Evolutionary conservation across 1,139 yeast species (phyloP), one percentile per base, ranked within the genome.

Genomic region (Hyphopichia burtonii): DNA sequence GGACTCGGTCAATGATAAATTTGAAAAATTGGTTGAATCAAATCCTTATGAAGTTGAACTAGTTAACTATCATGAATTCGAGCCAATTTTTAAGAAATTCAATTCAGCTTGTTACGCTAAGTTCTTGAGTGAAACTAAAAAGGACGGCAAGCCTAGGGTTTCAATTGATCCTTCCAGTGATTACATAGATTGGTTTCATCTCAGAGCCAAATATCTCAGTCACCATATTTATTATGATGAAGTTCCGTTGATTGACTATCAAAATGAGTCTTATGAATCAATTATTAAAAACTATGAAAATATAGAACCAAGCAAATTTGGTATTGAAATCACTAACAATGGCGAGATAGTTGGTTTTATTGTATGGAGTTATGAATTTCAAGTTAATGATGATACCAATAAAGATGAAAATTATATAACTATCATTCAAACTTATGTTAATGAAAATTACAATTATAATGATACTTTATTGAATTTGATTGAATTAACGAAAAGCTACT

Each of bases 121-220:
- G 1, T 45, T 67, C 14, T 35, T 43, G 4, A 41, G 39, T 0
- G 46, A 51, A 22, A 66, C 62, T 1, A 38, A 42, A 16, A 20
- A 44, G 2, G 74, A 68, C 46, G 58, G 56, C 34, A 61, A 55
- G 36, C 39, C 65, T 2, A 53, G 76, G 27, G 62, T 71, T 3
- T 42, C 67, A 12, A 41, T 68, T 12, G 48, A 46, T 14, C 72
- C 74, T 2, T 51, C 59, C 10, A 46, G 66, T 11, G 63, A 62
- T 32, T 46, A 58, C 19, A 52, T 68, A 9, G 76, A 72, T 53
- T 73, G 78, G 78, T 72, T 69, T 49, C 78, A 73, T 45, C 56
- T 71, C 39, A 56, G 78, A 45, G 55, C 71, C 23, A 73, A 72
- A 43, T 71, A 55, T 44, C 58, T 71, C 37, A 56, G 69, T 36